Base-by-base conservation (phyloP, 2,329 filamentous ascomycete genomes). In the Blastomyces gilchristii region DNA sequence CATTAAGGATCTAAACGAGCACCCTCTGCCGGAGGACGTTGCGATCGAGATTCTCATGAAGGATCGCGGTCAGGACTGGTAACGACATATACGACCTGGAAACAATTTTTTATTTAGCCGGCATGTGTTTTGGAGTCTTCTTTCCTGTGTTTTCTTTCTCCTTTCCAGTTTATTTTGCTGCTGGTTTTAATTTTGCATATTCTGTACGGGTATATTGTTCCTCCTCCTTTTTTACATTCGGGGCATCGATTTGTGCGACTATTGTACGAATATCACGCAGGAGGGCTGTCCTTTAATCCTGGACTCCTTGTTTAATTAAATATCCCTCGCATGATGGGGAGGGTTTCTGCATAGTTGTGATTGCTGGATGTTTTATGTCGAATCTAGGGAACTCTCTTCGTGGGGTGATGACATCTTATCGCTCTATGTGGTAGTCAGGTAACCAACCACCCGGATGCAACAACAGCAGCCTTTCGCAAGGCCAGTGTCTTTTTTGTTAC, bases 1-100 rank as follows among this genome's bases (percentile, higher is more conserved):
- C 1, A 88, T 97, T 2, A 93, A 96, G 76, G 78, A 79, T 50
- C 63, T 78, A 28, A 96, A 91, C 70, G 92, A 97, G 73, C 73
- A 78, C 59, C 76, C 76, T 5, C 71, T 78, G 34, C 74, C 76
- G 9, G 75, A 77, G 65, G 76, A 78, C 54, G 75, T 76, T 65
- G 76, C 75, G 37, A 76, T 78, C 60, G 76, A 78, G 68, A 77
- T 78, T 39, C 64, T 78, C 52, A 78, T 78, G 76, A 72, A 72
- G 63, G 76, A 78, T 65, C 74, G 76, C 12, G 76, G 76, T 9
- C 76, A 78, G 70, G 76, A 77, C 66, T 78, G 76, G 58, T 59
- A 59, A 59, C 43, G 41, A 59, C 31, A 47, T 25, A 31, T 49
- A 59, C 31, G 58, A 59, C 25, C 18, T 49, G 41, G 58, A 49